Evolutionary conservation across 2,329 filamentous ascomycete species (phyloP).

Genomic region (Xylaria digitata): DNA sequence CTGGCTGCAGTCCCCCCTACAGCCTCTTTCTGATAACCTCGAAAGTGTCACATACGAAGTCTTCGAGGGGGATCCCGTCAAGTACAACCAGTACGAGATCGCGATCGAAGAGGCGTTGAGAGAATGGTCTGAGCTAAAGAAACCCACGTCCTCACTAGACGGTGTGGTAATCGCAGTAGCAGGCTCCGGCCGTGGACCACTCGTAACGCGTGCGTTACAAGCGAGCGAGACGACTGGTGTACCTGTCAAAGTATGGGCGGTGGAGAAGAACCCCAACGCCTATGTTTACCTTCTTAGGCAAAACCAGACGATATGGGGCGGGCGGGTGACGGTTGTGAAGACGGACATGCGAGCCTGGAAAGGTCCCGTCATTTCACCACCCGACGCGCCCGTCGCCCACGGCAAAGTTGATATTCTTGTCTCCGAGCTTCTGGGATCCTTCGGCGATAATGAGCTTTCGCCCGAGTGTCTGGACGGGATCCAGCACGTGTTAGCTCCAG

Average conservation of each 20-base stretch:
- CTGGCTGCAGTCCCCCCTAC: slow-evolving; percentile 93
- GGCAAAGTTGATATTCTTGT: slow-evolving; percentile 90
- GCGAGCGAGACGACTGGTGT: slow-evolving; percentile 83
- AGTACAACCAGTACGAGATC: slow-evolving; percentile 94
- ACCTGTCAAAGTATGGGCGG: slow-evolving; percentile 85
- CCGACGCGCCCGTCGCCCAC: slow-evolving; percentile 59
- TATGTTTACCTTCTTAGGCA: slow-evolving; percentile 92
- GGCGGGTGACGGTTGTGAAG: slow-evolving; percentile 86
- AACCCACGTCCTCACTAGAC: slow-evolving; percentile 77
- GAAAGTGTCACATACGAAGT: slow-evolving; percentile 98
- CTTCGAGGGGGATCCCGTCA: slow-evolving; percentile 97
- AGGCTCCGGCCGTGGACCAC: slow-evolving; percentile 89
- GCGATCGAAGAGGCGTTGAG: slow-evolving; percentile 83
- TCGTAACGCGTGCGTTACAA: slow-evolving; percentile 86
- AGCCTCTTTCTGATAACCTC: slow-evolving; percentile 94
- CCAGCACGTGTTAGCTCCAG: slow-evolving; percentile 82
- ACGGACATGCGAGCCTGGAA: slow-evolving; percentile 98
- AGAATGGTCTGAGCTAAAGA: slow-evolving; percentile 79
- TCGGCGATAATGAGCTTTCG: slow-evolving; percentile 95
- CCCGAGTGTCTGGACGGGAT: slow-evolving; percentile 97
- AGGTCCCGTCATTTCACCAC: slow-evolving; percentile 71
- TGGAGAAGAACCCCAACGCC: slow-evolving; percentile 98
- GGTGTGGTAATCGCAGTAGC: slow-evolving; percentile 91
- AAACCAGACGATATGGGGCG: slow-evolving; percentile 84
- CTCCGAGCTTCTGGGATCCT: slow-evolving; percentile 93